Conservation (phyloP, 768 basidiomycete species). For the Russula ochroleuca region DNA sequence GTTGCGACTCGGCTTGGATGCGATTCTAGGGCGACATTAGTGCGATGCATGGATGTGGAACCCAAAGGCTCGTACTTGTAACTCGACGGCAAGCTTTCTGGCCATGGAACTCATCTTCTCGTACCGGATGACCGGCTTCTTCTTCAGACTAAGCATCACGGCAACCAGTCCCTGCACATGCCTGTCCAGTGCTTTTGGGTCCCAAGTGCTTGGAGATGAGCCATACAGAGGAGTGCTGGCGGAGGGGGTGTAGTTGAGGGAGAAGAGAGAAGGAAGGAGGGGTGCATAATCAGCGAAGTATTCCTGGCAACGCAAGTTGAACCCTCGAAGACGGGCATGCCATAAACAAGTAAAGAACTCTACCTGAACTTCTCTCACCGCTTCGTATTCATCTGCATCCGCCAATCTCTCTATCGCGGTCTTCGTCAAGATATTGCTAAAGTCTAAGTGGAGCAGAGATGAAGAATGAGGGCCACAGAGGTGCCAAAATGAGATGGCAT, state of each 20-base stretch:
- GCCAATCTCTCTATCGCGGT: conserved; percentile 87
- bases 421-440: conserved; percentile 91
- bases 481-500: conserved; percentile 34
- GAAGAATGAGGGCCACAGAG: conserved; percentile 11
- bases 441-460: conserved; percentile 53
- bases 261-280: conserved; percentile 80
- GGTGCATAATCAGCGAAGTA: conserved; percentile 97
- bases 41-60: not conserved
- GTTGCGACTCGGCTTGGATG: conserved; percentile 70
- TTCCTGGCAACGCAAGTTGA: conserved; percentile 54
- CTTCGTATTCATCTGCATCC: conserved; percentile 92
- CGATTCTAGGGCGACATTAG: conserved; percentile 50
- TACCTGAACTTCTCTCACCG: conserved; percentile 96
- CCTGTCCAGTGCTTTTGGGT: conserved; percentile 66
- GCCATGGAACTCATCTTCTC: conserved; percentile 93
- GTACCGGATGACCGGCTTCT: conserved; percentile 91
- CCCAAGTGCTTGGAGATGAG: conserved; percentile 67
- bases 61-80: conserved; percentile 56
- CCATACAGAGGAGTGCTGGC: conserved; percentile 64
- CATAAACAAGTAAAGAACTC: conserved; percentile 26
- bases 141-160: conserved; percentile 89
- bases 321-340: conserved; percentile 20
- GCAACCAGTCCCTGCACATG: conserved; percentile 78
- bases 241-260: conserved; percentile 72
- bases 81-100: conserved; percentile 78